Evolutionary conservation across 208 protist species (phyloP), one percentile per base, ranked within the genome.

Genomic region (Wallacemonas sp.): DNA sequence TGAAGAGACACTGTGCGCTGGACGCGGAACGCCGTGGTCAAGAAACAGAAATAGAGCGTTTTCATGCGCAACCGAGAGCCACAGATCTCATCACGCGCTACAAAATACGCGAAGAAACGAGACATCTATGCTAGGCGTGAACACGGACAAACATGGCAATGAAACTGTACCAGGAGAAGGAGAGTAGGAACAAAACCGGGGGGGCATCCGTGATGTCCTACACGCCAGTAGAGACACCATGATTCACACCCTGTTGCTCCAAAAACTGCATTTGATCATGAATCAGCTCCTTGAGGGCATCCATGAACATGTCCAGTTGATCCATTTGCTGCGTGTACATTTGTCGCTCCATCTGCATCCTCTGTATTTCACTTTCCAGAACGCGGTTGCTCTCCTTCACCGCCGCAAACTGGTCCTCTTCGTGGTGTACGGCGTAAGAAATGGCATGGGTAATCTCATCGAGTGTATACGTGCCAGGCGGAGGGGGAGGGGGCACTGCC

Each of bases 341-440:
- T 15, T 66, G 65, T 2, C 70, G 73, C 42, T 64, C 58, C 36
- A 80, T 65, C 55, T 82, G 62, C 51, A 71, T 65, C 15, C 81
- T 79, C 39, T 66, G 66, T 19, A 94, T 59, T 55, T 89, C 84
- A 27, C 61, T 74, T 54, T 91, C 84, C 41, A 94, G 70, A 15
- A 84, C 76, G 9, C 78, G 70, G 56, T 91, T 89, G 62, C 77
- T 88, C 66, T 91, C 82, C 53, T 86, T 78, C 64, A 83, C 76
- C 8, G 80, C 66, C 4, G 74, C 36, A 63, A 84, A 82, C 24
- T 73, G 30, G 63, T 94, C 84, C 30, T 68, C 60, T 46, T 91
- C 82, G 22, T 72, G 54, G 36, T 84, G 75, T 5, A 94, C 77
- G 14, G 63, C 59, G 59, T 66, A 83, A 2, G 75, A 60, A 28